These are phyloP conservation scores for Solanum piurae DNA, from an alignment of 257 asterid species.

Conservation along the genomic window DNA sequence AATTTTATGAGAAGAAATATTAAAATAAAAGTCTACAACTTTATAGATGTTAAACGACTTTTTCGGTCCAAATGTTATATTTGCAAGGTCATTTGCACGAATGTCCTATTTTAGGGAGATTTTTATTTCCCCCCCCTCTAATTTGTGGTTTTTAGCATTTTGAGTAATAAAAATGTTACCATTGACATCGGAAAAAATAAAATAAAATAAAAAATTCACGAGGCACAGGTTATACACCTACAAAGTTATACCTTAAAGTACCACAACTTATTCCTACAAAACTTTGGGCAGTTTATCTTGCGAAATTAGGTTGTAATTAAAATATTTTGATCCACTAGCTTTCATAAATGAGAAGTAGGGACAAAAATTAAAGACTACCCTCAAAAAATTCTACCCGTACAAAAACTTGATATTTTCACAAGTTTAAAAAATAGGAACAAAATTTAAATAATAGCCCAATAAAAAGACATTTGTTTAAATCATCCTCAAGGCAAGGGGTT, in stretches of 20 bases:
- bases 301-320: too few relatives aligned
- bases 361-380: neutral
- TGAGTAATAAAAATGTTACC: too few relatives aligned
- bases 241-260: neutral
- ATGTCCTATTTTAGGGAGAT: too few relatives aligned
- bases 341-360: too few relatives aligned
- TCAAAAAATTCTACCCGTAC: neutral
- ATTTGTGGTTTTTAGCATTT: too few relatives aligned
- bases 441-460: too few relatives aligned
- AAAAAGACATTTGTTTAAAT: too few relatives aligned
- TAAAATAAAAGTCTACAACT: too few relatives aligned
- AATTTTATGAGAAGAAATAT: neutral
- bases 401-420: neutral
- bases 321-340: too few relatives aligned
- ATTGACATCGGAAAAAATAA: neutral
- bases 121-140: accelerated
- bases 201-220: neutral
- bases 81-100: too few relatives aligned
- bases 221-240: neutral
- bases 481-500: neutral
- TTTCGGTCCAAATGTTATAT: neutral
- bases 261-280: too few relatives aligned
- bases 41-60: neutral
- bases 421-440: neutral
- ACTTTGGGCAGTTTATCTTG: too few relatives aligned